Conservation (phyloP, 257 asterid genomes). For the Scutellaria baicalensis region DNA sequence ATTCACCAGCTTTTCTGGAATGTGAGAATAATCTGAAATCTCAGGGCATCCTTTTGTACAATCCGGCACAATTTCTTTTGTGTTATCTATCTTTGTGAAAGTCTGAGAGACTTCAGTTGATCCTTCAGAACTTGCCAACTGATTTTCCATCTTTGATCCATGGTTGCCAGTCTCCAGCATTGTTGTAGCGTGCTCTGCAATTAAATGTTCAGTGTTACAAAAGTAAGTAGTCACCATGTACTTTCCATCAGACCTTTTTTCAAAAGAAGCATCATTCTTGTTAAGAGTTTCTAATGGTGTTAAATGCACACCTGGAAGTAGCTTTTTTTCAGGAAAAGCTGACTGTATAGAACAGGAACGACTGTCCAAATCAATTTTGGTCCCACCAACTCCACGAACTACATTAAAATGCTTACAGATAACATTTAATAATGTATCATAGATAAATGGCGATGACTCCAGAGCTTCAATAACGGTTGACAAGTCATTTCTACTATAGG, state of each 20-base stretch:
- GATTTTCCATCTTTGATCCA: constrained; percentile 37
- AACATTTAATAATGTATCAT: constrained; percentile 36
- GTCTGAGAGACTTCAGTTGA: constrained; percentile 64
- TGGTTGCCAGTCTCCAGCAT: constrained; percentile 28
- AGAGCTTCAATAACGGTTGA: constrained; percentile 52
- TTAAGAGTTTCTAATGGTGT: constrained; percentile 18
- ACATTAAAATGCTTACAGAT: constrained; percentile 53
- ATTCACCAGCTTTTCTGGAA: constrained; percentile 24
- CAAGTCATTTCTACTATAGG: constrained; percentile 62
- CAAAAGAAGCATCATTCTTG: constrained; percentile 27
- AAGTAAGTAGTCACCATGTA: constrained; percentile 21
- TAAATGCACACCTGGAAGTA: constrained; percentile 18
- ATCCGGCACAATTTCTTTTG: constrained; percentile 18
- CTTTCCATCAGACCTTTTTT: constrained; percentile 25
- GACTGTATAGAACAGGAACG: constrained; percentile 29
- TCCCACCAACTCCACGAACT: constrained; percentile 38
- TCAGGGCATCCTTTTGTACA: constrained; percentile 26
- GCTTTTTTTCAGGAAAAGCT: constrained; percentile 21
- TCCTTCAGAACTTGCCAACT: constrained; percentile 64
- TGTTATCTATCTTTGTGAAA: constrained; percentile 24
- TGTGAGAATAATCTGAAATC: constrained; percentile 27
- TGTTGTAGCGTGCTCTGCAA: constrained; percentile 21
- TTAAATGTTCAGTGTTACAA: constrained; percentile 34
- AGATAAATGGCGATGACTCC: constrained; percentile 38
- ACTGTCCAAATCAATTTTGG: constrained; percentile 31